Conservation (phyloP, 768 basidiomycete species). For the Mycena albidolilacea region DNA sequence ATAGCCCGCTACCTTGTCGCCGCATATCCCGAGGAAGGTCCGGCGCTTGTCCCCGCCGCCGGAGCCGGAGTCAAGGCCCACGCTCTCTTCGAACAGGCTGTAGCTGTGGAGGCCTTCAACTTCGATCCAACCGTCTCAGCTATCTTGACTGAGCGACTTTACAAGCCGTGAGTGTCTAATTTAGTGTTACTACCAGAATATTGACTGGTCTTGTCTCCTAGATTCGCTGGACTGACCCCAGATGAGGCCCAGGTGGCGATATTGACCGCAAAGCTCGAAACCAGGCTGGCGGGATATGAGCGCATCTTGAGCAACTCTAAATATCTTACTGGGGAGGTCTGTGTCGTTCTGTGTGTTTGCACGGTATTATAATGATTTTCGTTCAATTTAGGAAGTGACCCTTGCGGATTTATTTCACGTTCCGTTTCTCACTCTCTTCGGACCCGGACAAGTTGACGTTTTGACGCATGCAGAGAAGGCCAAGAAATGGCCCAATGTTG, state of each 20-base stretch:
- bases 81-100: conserved; percentile 56
- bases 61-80: conserved; percentile 35
- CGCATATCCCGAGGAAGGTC: conserved; percentile 60
- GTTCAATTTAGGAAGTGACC: conserved; percentile 20
- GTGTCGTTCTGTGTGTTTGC: background rate
- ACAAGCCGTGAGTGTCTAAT: conserved; percentile 53
- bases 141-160: conserved; percentile 58
- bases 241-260: conserved; percentile 47
- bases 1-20: conserved; percentile 63
- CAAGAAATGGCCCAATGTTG: conserved; percentile 26
- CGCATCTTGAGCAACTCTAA: conserved; percentile 57
- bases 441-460: background rate
- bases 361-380: background rate
- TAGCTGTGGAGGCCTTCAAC: conserved; percentile 57
- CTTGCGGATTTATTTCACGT: conserved; percentile 31
- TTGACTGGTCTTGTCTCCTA: background rate
- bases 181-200: background rate
- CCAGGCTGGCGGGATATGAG: conserved; percentile 59
- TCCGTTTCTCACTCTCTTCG: conserved; percentile 18
- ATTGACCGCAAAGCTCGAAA: conserved; percentile 44
- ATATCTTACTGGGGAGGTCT: conserved; percentile 60
- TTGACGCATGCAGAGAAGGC: conserved; percentile 16
- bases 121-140: conserved; percentile 59
- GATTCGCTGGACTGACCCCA: conserved; percentile 39
- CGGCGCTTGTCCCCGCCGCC: conserved; percentile 54